Evolutionary conservation across 495 filamentous ascomycete genomes (phyloP).

Genomic region (Articulospora tetracladia): DNA sequence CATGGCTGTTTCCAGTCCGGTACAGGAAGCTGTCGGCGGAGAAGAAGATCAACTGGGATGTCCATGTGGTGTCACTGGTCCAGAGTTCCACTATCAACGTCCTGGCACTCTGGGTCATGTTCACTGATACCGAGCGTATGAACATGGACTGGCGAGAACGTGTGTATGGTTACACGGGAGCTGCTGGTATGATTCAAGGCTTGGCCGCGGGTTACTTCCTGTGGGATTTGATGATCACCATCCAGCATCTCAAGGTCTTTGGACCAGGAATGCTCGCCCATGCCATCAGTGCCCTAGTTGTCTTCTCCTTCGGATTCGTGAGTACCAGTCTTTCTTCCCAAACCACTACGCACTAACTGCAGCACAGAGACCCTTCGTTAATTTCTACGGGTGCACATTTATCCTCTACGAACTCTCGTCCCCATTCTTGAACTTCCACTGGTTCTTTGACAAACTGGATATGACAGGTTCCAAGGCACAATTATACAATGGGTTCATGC

Average conservation of each 20-base stretch:
- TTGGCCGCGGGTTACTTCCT: conserved; percentile 93
- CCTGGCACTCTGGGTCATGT: conserved; percentile 81
- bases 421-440: conserved; percentile 95
- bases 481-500: conserved; percentile 80
- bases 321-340: conserved; percentile 35
- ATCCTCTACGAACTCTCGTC: conserved; percentile 97
- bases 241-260: conserved; percentile 71
- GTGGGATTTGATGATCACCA: conserved; percentile 82
- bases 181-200: conserved; percentile 75
- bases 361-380: conserved; percentile 81
- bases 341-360: conserved; percentile 11
- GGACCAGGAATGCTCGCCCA: conserved; percentile 87
- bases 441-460: conserved; percentile 97
- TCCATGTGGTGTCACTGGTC: conserved; percentile 90
- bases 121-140: conserved; percentile 67
- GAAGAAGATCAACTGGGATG: conserved; percentile 89
- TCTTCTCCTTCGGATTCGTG: conserved; percentile 92
- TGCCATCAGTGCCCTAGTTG: conserved; percentile 76
- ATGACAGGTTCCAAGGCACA: conserved; percentile 81
- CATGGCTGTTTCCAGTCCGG: conserved; percentile 59
- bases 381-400: conserved; percentile 87
- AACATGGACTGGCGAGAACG: conserved; percentile 69
- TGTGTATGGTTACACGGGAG: conserved; percentile 88
- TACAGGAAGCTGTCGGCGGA: conserved; percentile 64
- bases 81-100: conserved; percentile 78